Conservation (phyloP, 129 eudicot species). For the Oenanthe sinensis region DNA sequence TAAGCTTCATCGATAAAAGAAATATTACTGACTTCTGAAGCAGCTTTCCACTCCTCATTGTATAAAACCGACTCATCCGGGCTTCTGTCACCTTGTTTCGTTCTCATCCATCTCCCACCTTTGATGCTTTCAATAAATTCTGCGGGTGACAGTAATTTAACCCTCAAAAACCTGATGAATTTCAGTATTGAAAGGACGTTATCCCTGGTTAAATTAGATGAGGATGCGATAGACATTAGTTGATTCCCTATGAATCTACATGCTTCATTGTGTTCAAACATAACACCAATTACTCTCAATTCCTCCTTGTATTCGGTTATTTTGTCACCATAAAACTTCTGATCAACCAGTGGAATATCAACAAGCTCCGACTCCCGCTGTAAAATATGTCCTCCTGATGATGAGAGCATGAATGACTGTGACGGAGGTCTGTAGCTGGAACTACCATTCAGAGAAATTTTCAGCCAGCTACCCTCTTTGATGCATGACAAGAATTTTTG, state of each 20-base stretch:
- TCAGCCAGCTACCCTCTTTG: conserved; percentile 47
- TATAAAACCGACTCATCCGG: conserved; percentile 35
- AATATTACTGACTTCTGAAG: conserved; percentile 36
- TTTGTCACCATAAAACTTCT: conserved; percentile 22
- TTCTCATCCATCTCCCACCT: conserved; percentile 32
- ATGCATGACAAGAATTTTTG: conserved; percentile 30
- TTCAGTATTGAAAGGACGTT: conserved; percentile 37
- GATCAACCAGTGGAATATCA: conserved; percentile 42
- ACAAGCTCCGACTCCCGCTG: conserved; percentile 42
- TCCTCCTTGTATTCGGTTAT: conserved; percentile 34
- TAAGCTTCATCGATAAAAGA: conserved; percentile 41
- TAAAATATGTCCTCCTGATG: conserved; percentile 24
- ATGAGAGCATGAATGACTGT: conserved; percentile 30
- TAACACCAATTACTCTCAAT: conserved; percentile 33
- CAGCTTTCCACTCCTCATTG: conserved; percentile 34
- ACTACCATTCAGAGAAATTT: conserved; percentile 27
- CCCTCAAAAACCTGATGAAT: conserved; percentile 35
- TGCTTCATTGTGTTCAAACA: conserved; percentile 35
- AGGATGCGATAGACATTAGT: conserved; percentile 41
- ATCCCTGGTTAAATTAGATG: conserved; percentile 22
- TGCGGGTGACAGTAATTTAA: conserved; percentile 12
- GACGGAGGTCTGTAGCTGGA: conserved; percentile 38
- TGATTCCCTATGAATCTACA: conserved; percentile 36
- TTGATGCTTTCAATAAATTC: conserved; percentile 22
- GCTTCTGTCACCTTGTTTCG: conserved; percentile 29